Base-by-base conservation (phyloP, 352 stramenopile species). In the Phytopythium delawarense region DNA sequence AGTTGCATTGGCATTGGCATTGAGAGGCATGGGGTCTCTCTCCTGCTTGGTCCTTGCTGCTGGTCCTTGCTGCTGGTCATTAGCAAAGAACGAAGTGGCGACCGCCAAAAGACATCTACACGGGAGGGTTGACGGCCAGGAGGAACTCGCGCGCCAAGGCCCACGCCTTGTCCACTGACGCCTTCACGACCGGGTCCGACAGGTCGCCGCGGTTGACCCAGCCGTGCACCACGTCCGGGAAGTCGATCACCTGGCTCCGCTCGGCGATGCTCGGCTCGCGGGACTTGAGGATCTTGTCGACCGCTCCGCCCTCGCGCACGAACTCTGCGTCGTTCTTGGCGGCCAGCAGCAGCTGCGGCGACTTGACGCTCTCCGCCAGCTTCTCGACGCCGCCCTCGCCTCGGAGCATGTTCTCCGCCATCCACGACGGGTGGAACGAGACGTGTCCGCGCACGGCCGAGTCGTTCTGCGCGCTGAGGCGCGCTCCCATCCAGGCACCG, bases 191-290 rank as follows among this genome's bases (percentile, higher is more conserved):
- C 12, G 70, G 54, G 57, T 85, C 67, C 6, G 71, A 46, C 34
- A 85, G 56, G 49, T 87, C 79, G 30, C 75, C 75, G 46, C 77
- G 77, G 65, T 74, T 73, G 54, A 86, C 77, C 75, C 74, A 87
- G 21, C 77, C 77, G 56, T 89, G 77, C 21, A 72, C 68, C 65
- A 80, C 74, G 35, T 78, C 54, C 13, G 65, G 63, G 66, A 85
- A 91, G 61, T 84, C 68, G 9, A 79, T 39, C 15, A 80, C 74
- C 7, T 65, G 7, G 67, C 66, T 65, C 44, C 63, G 50, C 49
- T 61, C 44, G 23, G 66, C 58, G n/a, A 32, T 8, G 35, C 46
- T 55, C 11, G 34, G 7, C 62, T 64, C 32, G 4, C 32, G 69
- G 25, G 57, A 25, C 37, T 63, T 69, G 4, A 86, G 70, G 44